Evolutionary conservation across 139 green algal genomes (phyloP), one percentile per base, ranked within the genome.

Genomic region (Mesostigma viride): DNA sequence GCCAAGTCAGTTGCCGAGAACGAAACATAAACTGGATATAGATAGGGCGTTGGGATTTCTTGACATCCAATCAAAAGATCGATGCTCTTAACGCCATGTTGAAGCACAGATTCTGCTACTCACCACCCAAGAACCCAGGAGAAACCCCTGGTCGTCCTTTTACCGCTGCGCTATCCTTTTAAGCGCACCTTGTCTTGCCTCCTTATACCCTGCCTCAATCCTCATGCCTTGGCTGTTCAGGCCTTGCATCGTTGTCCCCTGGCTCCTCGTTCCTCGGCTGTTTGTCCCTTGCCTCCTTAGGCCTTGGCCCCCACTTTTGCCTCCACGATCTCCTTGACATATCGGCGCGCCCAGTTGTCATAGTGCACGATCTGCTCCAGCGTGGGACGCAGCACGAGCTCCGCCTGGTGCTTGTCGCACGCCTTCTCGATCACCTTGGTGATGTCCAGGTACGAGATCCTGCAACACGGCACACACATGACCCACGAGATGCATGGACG

Each of bases 341-440:
- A 90, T 1, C 80, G 46, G 3, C 93, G 76, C 4, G 93, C 93
- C 93, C 91, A 97, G 30, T 78, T 62, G 73, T 99, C 93, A 67
- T 84, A 95, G 66, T 96, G 83, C 22, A 98, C 84, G 69, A 99
- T 99, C 33, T 95, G 83, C 34, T 98, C 91, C 51, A 98, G 82
- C 27, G 65, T 48, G 3, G 77, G 77, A 14, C 48, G 31, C 0
- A 81, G 35, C 6, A 83, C 66, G 31, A 83, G 32, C 35, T 83
- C 77, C 6, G 73, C 51, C 75, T 88, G 81, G 76, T 99, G 93
- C 26, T 78, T 81, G 48, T 96, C 91, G 71, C 91, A 97, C 53
- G 80, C 86, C n/a, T 81, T 76, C 78, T 96, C 93, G 45, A 96
- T 92, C 63, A 92, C 69, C 60, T 79, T 75, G 60, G 95, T 83